These are phyloP conservation scores for Mycena polygramma DNA, from an alignment of 768 basidiomycete species.

Conservation along the genomic window DNA sequence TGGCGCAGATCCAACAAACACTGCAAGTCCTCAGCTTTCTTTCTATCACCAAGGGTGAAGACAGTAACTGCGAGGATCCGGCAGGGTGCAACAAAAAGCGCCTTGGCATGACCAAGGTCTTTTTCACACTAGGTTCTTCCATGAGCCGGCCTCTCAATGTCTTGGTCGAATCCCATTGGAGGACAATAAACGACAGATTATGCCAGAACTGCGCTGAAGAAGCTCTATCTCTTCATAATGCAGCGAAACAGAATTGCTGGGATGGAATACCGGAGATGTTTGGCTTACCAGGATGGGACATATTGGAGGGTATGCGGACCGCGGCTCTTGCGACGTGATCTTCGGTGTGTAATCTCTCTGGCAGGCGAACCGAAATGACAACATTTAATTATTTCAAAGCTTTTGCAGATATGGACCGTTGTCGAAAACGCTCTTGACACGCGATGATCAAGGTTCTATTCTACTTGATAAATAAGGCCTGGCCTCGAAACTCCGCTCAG, in stretches of 20 bases:
- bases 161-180: too few species aligned
- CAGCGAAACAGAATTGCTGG: background rate
- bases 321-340: background rate
- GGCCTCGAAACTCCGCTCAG: too few species aligned
- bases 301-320: constrained; percentile 3
- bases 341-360: too few species aligned
- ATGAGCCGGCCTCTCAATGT: too few species aligned
- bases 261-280: background rate
- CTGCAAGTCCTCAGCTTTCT: background rate
- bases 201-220: background rate
- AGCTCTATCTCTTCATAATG: background rate
- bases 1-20: background rate
- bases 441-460: too few species aligned
- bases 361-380: too few species aligned
- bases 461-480: too few species aligned
- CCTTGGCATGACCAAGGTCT: background rate
- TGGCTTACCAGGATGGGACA: constrained; percentile 4
- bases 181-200: too few species aligned
- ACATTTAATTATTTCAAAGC: too few species aligned
- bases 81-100: background rate
- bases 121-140: too few species aligned
- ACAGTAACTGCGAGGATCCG: background rate
- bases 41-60: background rate
- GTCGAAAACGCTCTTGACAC: too few species aligned
- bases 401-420: too few species aligned